phyloP scores from a whole-genome alignment of 345 rosid species.

The Euphorbia pulcherrima region DNA sequence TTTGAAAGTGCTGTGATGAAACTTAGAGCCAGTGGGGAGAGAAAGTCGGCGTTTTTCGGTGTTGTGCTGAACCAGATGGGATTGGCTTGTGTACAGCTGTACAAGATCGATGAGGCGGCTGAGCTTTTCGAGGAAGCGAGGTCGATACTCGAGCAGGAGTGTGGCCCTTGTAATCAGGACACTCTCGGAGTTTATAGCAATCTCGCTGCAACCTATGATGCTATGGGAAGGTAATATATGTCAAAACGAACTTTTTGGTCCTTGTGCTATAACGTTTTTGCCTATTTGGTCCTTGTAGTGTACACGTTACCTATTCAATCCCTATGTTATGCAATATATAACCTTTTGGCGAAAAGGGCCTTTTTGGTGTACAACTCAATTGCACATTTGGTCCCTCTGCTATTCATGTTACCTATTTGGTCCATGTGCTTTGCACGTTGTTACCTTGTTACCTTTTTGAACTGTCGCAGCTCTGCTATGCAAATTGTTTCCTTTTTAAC shows the following conservation, averaged over 20 bases:
- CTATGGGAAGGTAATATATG: conserved; percentile 87
- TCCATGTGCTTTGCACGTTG: too few species aligned
- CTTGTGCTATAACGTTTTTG: too few species aligned
- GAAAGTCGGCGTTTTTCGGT: conserved; percentile 93
- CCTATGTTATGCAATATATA: too few species aligned
- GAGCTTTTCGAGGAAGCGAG: conserved; percentile 95
- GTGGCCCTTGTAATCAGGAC: conserved; percentile 95
- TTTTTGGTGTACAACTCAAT: too few species aligned
- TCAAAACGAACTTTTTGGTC: not conserved
- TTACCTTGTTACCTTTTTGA: too few species aligned
- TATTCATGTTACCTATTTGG: too few species aligned
- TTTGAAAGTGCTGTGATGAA: conserved; percentile 81
- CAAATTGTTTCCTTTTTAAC: too few species aligned
- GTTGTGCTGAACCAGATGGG: conserved; percentile 99
- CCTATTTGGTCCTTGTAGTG: too few species aligned
- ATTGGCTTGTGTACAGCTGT: conserved; percentile 91
- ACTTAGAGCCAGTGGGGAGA: conserved; percentile 86
- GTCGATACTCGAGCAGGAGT: conserved; percentile 76
- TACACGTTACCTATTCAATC: too few species aligned
- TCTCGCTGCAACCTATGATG: conserved; percentile 98
- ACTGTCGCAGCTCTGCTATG: too few species aligned
- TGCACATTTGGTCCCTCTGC: too few species aligned
- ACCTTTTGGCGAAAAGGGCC: too few species aligned
- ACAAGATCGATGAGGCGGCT: conserved; percentile 93
- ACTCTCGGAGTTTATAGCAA: conserved; percentile 95